These are phyloP conservation scores for Tylopilus intermedius DNA, from an alignment of 768 basidiomycete genomes.

Conservation along the genomic window DNA sequence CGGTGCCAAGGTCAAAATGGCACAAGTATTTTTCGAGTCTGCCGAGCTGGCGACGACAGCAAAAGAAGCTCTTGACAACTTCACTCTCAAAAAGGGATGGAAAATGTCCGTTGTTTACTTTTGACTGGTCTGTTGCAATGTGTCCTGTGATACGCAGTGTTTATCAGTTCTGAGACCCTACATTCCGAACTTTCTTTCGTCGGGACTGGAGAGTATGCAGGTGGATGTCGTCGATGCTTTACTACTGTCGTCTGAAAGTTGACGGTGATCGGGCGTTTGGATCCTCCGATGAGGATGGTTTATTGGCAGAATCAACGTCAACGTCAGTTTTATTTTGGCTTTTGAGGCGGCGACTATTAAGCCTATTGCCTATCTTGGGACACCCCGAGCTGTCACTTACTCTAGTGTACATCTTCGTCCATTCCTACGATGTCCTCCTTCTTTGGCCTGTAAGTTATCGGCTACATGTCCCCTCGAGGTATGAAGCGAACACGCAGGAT, in stretches of 20 bases:
- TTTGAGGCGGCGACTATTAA: background rate
- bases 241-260: background rate
- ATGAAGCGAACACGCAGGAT: constrained; percentile 12
- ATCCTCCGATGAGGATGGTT: background rate
- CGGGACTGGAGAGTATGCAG: too few species aligned
- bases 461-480: background rate
- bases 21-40: constrained; percentile 74
- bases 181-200: background rate
- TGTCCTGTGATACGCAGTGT: constrained; percentile 6
- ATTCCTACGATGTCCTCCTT: constrained; percentile 68
- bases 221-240: too few species aligned
- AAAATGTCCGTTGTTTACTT: constrained; percentile 76
- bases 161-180: constrained; percentile 33
- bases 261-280: background rate
- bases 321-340: background rate
- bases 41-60: constrained; percentile 71
- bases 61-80: constrained; percentile 79
- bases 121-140: constrained; percentile 19
- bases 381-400: constrained; percentile 1
- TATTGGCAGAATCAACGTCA: background rate
- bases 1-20: constrained; percentile 70
- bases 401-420: constrained; percentile 7
- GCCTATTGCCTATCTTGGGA: constrained; percentile 14
- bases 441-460: constrained; percentile 68
- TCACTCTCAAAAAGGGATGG: constrained; percentile 83